Conservation (phyloP, 495 filamentous ascomycete species). For the Penicillium herquei region DNA sequence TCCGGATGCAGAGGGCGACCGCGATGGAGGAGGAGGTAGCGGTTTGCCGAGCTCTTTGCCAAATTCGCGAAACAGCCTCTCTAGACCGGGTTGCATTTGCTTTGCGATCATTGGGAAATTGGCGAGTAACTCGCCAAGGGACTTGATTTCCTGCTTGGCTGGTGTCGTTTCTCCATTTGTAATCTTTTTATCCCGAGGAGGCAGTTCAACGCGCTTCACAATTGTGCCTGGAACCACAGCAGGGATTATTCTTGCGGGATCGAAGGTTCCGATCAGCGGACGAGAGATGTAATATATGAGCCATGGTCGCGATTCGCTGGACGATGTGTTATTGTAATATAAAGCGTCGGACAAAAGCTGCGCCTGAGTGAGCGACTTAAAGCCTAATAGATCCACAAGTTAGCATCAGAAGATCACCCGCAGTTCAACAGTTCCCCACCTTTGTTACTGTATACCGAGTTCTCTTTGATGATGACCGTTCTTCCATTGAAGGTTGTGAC, state of each 20-base stretch:
- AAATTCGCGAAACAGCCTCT: constrained; percentile 89
- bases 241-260: constrained; percentile 64
- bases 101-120: constrained; percentile 95
- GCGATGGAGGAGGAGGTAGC: constrained; percentile 72
- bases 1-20: constrained; percentile 41
- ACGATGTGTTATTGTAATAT: constrained; percentile 72
- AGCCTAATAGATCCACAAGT: constrained; percentile 55
- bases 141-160: constrained; percentile 84
- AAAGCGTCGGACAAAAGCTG: constrained; percentile 82
- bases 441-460: constrained; percentile 92
- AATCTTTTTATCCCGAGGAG: constrained; percentile 26
- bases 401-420: constrained; percentile 9
- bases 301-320: constrained; percentile 81
- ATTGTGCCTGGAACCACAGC: constrained; percentile 53
- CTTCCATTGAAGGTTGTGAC: constrained; percentile 89
- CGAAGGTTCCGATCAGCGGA: constrained; percentile 82
- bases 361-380: constrained; percentile 86
- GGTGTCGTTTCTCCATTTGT: constrained; percentile 42
- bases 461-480: constrained; percentile 92
- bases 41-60: constrained; percentile 80
- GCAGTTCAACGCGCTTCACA: constrained; percentile 21
- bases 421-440: constrained; percentile 48
- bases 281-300: constrained; percentile 95
- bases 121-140: constrained; percentile 86
- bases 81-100: constrained; percentile 92